Percentiles rank a stretch among this genome's conserved stretches.
Conservation (phyloP, 768 basidiomycete species). For the Leccinellum albellum region DNA sequence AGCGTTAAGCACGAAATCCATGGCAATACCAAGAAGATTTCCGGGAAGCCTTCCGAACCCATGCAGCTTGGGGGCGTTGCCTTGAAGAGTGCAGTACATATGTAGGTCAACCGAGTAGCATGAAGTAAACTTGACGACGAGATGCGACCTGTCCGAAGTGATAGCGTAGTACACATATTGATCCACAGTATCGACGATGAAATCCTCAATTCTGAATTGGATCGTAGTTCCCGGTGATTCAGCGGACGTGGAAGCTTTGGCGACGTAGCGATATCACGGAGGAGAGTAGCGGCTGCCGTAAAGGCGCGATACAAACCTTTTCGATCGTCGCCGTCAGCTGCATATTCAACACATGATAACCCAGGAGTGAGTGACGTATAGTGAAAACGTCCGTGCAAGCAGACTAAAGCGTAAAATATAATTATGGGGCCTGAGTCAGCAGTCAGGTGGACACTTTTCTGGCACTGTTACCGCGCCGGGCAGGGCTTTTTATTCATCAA, state of each 20-base stretch:
- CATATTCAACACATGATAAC: neutral
- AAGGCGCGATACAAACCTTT: neutral
- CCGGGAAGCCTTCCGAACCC: neutral
- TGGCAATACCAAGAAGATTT: neutral
- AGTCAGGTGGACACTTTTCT: neutral
- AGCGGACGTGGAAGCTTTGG: neutral
- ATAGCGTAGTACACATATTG: neutral
- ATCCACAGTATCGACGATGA: neutral
- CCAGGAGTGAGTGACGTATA: neutral
- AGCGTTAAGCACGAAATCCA: neutral
- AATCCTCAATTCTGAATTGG: neutral
- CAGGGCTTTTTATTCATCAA: too few relatives aligned
- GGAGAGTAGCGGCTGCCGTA: neutral
- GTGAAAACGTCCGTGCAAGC: too few relatives aligned
- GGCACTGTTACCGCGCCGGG: too few relatives aligned
- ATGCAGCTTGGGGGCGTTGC: neutral
- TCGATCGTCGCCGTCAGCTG: neutral
- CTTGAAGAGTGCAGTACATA: neutral
- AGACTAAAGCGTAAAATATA: neutral
- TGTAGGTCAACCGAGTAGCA: too few relatives aligned
- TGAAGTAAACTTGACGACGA: too few relatives aligned
- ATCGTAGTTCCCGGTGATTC: neutral
- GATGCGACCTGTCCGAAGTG: neutral
- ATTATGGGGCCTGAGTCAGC: neutral
- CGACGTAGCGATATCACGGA: neutral